Evolutionary conservation across 1,284 basidiomycete genomes (phyloP), one percentile per base, ranked within the genome.

Genomic region (Flammula alnicola): DNA sequence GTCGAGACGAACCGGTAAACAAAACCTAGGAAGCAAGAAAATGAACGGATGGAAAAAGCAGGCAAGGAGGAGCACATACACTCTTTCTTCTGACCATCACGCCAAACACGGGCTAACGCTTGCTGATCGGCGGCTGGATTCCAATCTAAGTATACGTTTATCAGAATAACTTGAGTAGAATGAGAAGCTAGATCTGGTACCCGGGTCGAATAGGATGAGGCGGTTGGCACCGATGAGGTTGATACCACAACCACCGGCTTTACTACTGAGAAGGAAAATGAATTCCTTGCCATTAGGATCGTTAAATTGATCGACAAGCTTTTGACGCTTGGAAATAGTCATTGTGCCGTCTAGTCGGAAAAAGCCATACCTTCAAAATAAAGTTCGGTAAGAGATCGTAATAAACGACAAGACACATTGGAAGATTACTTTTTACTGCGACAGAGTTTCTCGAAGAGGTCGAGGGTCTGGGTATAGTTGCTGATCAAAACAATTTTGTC

Each of bases 401-500:
- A 2, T 4, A 23, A 37, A 35, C 35, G n/a, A 39, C 8, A 30
- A 22, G 26, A 39, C 11, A 16, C n/a, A n/a, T 14, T 16, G 11
- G 7, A 22, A 38, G 62, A 77, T 52, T 56, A 93, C 92, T 91
- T 90, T 68, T 94, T 95, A 61, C 70, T 80, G 20, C 89, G 78
- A 62, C 92, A 91, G 42, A 97, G 69, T 63, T 88, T 91, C 71
- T 95, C 94, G 62, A 98, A 95, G 10, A 98, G 70, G 67, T 99
- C 96, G 7, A 99, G 79, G 0, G 97, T 99, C 68, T 97, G 93
- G 1, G 97, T 99, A 61, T 97, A 98, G 70, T 99, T 99, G 65
- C 92, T 95, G 68, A 99, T 98, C 33, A 99, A 76, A 5, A 99
- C 96, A 54, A 99, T 98, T 78, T 99, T 99, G 77, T 99, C 96